Evolutionary conservation across 1,139 yeast species (phyloP), one percentile per base, ranked within the genome.

Genomic region (Ogataea hybrid): DNA sequence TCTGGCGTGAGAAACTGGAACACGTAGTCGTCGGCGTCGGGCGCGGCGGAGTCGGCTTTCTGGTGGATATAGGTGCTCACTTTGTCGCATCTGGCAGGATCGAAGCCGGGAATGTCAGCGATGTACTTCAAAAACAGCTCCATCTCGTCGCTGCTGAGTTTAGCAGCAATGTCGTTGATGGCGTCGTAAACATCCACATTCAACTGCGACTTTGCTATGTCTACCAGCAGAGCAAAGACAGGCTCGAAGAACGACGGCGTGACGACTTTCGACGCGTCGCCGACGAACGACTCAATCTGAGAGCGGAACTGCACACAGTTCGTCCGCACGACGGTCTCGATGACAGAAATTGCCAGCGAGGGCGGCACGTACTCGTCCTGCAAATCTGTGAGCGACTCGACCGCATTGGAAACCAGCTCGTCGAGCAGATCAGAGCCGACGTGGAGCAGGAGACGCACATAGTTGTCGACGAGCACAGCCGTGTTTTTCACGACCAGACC

Each of bases 1-100:
- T 62, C 61, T 5, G 61, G 55, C 6, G 59, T 63, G 18, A 70
- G 39, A 32, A 70, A 57, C 36, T 61, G 59, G 50, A 56, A 64
- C 6, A 65, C 31, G 6, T 54, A 18, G 10, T 46, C 23, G 27
- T 39, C 48, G 14, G 47, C 44, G 15, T 36, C 47, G 7, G 38
- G 31, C 7, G 31, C 25, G 4, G 32, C 29, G 41, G 57, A 62
- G 0, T 54, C 52, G 0, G 71, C 58, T 39, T 59, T 59, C 1
- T 57, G 52, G 5, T 58, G 48, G 12, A 70, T 46, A 21, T 64
- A 59, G 0, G 49, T 45, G 23, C 55, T 49, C n/a, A 70, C 37
- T 5, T 59, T 63, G 22, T 51, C 49, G 43, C 68, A 55, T 5
- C 54, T 44, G 1, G 54, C 44, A 3, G 58, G 36, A 25, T 60